Base-by-base conservation (phyloP, 2,329 filamentous ascomycete genomes). In the Fusarium vanettenii region DNA sequence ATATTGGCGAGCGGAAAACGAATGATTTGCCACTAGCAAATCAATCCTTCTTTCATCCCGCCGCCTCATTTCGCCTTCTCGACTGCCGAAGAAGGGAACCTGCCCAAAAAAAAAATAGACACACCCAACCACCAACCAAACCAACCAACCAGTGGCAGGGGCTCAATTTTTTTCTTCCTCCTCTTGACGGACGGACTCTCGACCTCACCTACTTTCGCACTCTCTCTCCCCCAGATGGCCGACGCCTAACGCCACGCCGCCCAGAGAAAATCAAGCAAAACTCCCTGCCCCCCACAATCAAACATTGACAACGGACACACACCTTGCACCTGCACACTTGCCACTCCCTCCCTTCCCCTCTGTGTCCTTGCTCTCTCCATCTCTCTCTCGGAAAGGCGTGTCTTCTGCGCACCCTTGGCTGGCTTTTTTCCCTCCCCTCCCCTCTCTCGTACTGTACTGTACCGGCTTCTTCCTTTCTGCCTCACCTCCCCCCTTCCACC, bases 181-280 rank as follows among this genome's bases (percentile, higher is more conserved):
- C 31, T 56, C 29, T 25, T 8, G 22, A 18, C 45, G 43, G 29
- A 31, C 29, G 29, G 29, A 31, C 29, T 50, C 45, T 50, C 45
- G n/a, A 45, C 16, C 45, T 50, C 45, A 27, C 45, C 39, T 41
- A 27, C 37, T 48, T 16, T 50, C 45, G 25, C 45, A n/a, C 45
- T 50, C 25, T 48, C 43, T 11, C 45, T 31, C n/a, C n/a, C n/a
- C n/a, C 29, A 10, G 29, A 31, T 31, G 29, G 64, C 39, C 39
- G 39, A 69, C 60, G 52, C 71, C 71, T 70, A 63, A 76, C 74
- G 74, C 74, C 72, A 73, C 74, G 67, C 67, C 65, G 45, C 45
- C 45, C 22, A 50, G 61, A 60, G 37, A 48, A 63, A 64, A 67
- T 67, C 63, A 68, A 69, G 63, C 63, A 70, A 68, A 59, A 69